Evolutionary conservation across 176 grass and related monocot species (phyloP), one percentile per base, ranked within the genome.

Genomic region (Musa schizocarpa): DNA sequence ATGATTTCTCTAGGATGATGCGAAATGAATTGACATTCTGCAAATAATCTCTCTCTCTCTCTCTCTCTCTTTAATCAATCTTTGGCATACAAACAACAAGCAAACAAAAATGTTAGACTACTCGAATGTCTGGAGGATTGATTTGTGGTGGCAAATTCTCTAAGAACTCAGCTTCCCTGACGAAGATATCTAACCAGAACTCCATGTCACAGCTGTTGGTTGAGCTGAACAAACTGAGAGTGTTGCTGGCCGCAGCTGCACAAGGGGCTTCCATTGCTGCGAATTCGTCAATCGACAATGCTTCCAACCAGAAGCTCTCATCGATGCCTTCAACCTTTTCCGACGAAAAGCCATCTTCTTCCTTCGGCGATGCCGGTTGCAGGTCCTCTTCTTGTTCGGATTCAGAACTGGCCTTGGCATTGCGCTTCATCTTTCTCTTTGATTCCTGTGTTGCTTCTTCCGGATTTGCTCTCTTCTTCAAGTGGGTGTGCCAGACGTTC

Each of bases 401-500:
- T 69, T 8, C 27, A 50, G 2, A 9, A 9, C 17, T 29, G 11
- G 17, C 9, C 66, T 48, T 48, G 19, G 26, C 8, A 27, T 27
- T 27, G 26, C 26, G 26, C 66, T 48, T 69, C 26, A 49, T 68
- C 65, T 17, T 19, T 58, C 12, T 12, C 27, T 49, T 49, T 8
- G 27, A 17, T 27, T 27, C 26, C 14, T 9, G 27, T 9, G 11
- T 7, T 9, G 29, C 12, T n/a, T 50, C 27, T 34, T 43, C 48
- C 1, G 66, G 66, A 50, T 19, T 50, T 48, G 16, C 10, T n/a
- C 29, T 29, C 17, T 69, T 69, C 66, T 69, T 69, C 66, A 69
- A 9, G 29, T 69, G 66, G 16, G 66, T 69, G 66, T 69, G 66
- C 66, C 66, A 69, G 14, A 69, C 66, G 8, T 69, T 69, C 66